Percentiles rank a stretch among this genome's conserved stretches.
Conservation (phyloP, 805 yeast genomes). For the Candida morakotiae region DNA sequence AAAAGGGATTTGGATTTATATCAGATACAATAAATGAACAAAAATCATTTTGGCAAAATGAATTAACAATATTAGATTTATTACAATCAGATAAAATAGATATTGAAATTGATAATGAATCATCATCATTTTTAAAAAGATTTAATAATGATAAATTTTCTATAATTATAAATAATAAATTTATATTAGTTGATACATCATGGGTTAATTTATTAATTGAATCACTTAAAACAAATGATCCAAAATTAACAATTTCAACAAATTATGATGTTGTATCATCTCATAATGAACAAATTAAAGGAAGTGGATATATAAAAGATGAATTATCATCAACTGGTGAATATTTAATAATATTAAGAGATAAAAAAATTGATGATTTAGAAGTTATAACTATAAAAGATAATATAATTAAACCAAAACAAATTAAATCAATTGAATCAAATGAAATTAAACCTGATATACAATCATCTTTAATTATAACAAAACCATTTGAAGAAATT, state of each 20-base stretch:
- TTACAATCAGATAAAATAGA: conserved; percentile 16
- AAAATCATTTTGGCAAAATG: conserved; percentile 12
- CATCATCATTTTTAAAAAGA: conserved; percentile 4
- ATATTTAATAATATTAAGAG: conserved; percentile 17
- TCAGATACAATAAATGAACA: conserved; percentile 10
- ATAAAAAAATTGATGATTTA: conserved; percentile 9
- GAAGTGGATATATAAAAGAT: conserved; percentile 20
- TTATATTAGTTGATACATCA: conserved; percentile 12
- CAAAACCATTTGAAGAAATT: conserved; percentile 15
- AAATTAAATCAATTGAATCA: neutral
- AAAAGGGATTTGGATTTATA: conserved; percentile 27
- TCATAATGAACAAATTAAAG: conserved; percentile 5
- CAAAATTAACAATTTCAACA: neutral
- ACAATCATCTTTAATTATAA: neutral
- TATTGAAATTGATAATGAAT: conserved; percentile 1
- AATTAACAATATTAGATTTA: conserved; percentile 9
- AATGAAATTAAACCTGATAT: neutral
- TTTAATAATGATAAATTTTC: conserved; percentile 7
- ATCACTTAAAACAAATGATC: conserved; percentile 4
- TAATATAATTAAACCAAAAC: neutral
- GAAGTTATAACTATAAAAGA: conserved; percentile 13
- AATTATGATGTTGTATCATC: conserved; percentile 8
- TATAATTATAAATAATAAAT: conserved; percentile 6
- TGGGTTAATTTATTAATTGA: conserved; percentile 14
- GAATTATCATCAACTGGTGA: conserved; percentile 25